Evolutionary conservation across 2,329 filamentous ascomycete species (phyloP), one percentile per base, ranked within the genome.

Genomic region (Microdochium paspali): DNA sequence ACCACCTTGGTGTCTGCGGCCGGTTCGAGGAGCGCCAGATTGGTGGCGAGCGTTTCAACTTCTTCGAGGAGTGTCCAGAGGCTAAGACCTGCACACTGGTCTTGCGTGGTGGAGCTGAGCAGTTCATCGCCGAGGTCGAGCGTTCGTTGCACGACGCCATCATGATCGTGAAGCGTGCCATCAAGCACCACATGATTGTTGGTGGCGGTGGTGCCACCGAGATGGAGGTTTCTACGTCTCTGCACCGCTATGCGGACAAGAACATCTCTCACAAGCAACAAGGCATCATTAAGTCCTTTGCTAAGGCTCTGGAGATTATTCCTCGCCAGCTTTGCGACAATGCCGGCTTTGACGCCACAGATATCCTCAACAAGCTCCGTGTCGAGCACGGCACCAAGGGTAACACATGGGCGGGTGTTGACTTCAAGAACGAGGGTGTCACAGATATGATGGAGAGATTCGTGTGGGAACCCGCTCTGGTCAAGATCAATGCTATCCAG

Each of bases 121-220:
- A 98, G 67, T 98, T 98, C 72, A 98, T 98, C 59, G 93, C 93
- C 49, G 93, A 98, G 68, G 93, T 96, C 2, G 93, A 98, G 75
- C 87, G 93, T 54, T 95, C 89, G 63, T 79, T 98, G 56, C 93
- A 98, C 75, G 93, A 98, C 62, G 93, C 93, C 58, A 97, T 98
- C 70, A 98, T 98, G 93, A 95, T 98, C 61, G 93, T 98, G 63
- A 97, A 97, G 81, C 90, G 94, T 52, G 89, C 93, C 24, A 89
- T 97, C 68, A 89, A 88, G 73, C 95, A 97, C 76, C 85, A 85
- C 62, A 87, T 81, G 63, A 95, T 98, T 55, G 93, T 98, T 24
- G 93, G 90, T 43, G 93, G 93, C 59, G 93, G 93, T 58, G 93
- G 93, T 64, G 91, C 93, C 18, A 83, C 78, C 59, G 93, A 98